These are phyloP conservation scores for Nitzschia sp. DNA, from an alignment of 108 stramenopile genomes.

Conservation along the genomic window DNA sequence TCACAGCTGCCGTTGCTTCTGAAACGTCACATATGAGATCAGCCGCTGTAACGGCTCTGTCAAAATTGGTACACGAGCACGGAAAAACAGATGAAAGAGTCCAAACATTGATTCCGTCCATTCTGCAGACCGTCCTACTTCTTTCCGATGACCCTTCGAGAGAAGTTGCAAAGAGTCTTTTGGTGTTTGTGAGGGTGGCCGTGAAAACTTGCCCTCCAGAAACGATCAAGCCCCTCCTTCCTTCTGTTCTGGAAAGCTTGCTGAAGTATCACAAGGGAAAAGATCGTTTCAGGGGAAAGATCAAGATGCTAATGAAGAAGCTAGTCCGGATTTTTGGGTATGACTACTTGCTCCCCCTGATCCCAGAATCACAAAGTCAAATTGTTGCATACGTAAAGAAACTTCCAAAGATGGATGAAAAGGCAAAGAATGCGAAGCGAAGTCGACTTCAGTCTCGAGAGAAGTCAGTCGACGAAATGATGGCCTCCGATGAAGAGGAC, in stretches of 20 bases:
- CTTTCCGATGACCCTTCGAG: constrained; percentile 84
- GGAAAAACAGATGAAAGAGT: constrained; percentile 56
- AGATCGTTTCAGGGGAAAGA: constrained; percentile 87
- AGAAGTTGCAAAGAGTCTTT: constrained; percentile 89
- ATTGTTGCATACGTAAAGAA: constrained; percentile 90
- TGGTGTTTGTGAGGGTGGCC: constrained; percentile 87
- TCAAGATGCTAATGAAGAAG: constrained; percentile 93
- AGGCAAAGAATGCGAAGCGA: constrained; percentile 46
- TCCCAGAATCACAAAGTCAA: constrained; percentile 81
- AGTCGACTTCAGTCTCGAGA: background rate
- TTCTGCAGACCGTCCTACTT: constrained; percentile 82
- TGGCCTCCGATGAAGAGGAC: constrained; percentile 88
- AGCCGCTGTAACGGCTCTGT: constrained; percentile 80
- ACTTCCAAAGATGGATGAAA: constrained; percentile 57
- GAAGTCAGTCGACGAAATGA: constrained; percentile 64
- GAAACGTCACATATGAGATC: constrained; percentile 92
- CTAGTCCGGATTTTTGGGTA: constrained; percentile 86
- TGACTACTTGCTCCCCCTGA: constrained; percentile 69
- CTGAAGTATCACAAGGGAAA: constrained; percentile 82
- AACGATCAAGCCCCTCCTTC: constrained; percentile 67
- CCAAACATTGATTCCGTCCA: constrained; percentile 65
- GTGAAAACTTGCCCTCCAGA: constrained; percentile 74
- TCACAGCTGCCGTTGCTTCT: constrained; percentile 84
- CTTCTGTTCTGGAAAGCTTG: constrained; percentile 74
- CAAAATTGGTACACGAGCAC: constrained; percentile 74